Evolutionary conservation across 2,329 filamentous ascomycete genomes (phyloP), one percentile per base, ranked within the genome.

Genomic region (Scortechinia acanthostroma): DNA sequence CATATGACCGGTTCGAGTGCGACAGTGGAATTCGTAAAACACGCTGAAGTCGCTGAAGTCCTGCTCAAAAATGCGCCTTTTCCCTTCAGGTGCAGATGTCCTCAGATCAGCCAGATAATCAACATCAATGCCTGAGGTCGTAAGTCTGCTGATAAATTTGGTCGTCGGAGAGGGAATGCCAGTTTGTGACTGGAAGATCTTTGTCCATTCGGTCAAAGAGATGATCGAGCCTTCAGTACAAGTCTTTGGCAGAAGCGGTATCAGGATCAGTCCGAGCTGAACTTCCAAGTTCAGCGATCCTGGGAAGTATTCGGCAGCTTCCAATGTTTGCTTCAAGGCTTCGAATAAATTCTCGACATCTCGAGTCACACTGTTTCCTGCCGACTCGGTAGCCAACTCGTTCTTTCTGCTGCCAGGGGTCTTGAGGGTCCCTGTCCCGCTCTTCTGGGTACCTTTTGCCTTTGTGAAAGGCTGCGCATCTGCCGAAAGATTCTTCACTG

Each of bases 21-120:
- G 55, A 44, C 65, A 69, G 22, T 64, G 58, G 23, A 64, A 68
- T 42, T 69, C 64, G 42, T 66, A 68, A 3, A 44, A 50, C 3
- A 66, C 47, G 5, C 45, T 46, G 23, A 50, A 52, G 16, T 55
- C 50, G 3, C 42, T 51, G 22, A 53, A 52, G 0, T 51, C 46
- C 14, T 53, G 44, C 16, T 60, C 53, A 33, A 66, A 66, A 1
- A 64, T 40, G 1, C 48, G 51, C 21, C 17, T 43, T 13, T 50
- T 50, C 3, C 47, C 46, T 45, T 48, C 46, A 4, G 45, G 45
- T 33, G 53, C 50, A 10, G 50, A 49, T 10, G 51, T 54, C 30
- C 58, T 58, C 25, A 65, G 42, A 46, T 60, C 55, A 6, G 69
- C 50, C 4, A 66, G 53, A 43, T 60, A 50, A 45, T 70, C 64